phyloP scores from a whole-genome alignment of 129 eudicot species.

The Logfia minima region DNA sequence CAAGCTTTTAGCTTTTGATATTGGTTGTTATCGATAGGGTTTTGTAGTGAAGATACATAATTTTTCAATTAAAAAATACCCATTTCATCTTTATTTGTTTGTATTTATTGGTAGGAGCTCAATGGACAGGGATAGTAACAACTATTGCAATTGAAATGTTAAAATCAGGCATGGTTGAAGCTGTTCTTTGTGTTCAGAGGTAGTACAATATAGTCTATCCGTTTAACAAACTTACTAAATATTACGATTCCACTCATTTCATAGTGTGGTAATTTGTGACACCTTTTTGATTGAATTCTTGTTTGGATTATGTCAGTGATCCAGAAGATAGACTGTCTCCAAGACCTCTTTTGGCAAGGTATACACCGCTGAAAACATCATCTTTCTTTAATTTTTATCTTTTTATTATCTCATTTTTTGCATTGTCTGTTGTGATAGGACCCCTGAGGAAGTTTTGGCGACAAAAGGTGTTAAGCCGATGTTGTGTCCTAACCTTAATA shows the following conservation, averaged over 20 bases:
- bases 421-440: conserved; percentile 46
- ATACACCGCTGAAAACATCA: conserved; percentile 13
- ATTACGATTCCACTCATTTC: neutral
- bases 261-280: neutral
- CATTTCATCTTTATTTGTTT: neutral
- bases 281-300: conserved; percentile 4
- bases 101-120: conserved; percentile 62
- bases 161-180: conserved; percentile 93
- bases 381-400: neutral
- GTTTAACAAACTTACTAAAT: conserved; percentile 2
- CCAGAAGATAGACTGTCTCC: conserved; percentile 93
- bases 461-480: conserved; percentile 99
- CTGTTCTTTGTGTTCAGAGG: conserved; percentile 98
- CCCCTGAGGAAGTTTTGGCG: conserved; percentile 96
- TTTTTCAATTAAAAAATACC: no score
- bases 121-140: conserved; percentile 98
- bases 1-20: neutral
- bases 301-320: conserved; percentile 51
- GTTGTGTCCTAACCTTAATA: conserved; percentile 90
- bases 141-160: conserved; percentile 97
- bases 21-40: neutral
- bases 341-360: conserved; percentile 96
- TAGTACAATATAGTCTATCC: conserved; percentile 21
- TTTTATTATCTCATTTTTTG: neutral
- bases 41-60: neutral